phyloP scores from a whole-genome alignment of 805 yeast genomes.

The Yamadazyma paraphyllophila region DNA sequence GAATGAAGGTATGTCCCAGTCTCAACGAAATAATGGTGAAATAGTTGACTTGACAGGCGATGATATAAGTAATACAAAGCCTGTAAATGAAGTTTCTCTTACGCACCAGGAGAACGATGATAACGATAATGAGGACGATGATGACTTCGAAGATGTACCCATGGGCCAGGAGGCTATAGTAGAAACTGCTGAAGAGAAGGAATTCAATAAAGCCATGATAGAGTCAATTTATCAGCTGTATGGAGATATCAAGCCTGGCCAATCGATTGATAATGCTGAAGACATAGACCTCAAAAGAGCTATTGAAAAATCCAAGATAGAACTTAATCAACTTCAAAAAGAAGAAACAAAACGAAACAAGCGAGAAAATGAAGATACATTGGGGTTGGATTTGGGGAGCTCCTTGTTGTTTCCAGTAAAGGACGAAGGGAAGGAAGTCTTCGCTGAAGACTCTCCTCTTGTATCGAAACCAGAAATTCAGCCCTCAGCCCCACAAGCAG shows the following conservation, averaged over 20 bases:
- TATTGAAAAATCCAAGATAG: conserved; percentile 46
- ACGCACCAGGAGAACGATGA: background rate
- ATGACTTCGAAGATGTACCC: conserved; percentile 63
- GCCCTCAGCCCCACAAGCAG: background rate
- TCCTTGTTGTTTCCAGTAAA: conserved; percentile 20
- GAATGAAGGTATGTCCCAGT: background rate
- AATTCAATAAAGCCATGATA: conserved; percentile 28
- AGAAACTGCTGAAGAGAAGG: conserved; percentile 28
- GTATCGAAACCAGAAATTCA: background rate
- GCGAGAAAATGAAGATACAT: background rate
- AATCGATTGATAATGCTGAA: conserved; percentile 3
- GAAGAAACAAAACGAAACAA: background rate
- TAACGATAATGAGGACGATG: conserved; percentile 23
- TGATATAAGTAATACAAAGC: background rate
- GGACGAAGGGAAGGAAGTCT: background rate
- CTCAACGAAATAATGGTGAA: background rate
- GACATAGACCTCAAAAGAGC: conserved; percentile 45
- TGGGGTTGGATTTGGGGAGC: conserved; percentile 17
- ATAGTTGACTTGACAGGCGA: background rate
- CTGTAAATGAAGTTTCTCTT: background rate
- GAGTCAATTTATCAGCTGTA: conserved; percentile 37
- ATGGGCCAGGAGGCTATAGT: conserved; percentile 30
- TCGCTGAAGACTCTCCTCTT: background rate
- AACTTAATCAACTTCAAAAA: conserved; percentile 20
- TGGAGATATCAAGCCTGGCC: conserved; percentile 7